Evolutionary conservation across 306 rosid genomes (phyloP), one percentile per base, ranked within the genome.

Genomic region (Senna siamea): DNA sequence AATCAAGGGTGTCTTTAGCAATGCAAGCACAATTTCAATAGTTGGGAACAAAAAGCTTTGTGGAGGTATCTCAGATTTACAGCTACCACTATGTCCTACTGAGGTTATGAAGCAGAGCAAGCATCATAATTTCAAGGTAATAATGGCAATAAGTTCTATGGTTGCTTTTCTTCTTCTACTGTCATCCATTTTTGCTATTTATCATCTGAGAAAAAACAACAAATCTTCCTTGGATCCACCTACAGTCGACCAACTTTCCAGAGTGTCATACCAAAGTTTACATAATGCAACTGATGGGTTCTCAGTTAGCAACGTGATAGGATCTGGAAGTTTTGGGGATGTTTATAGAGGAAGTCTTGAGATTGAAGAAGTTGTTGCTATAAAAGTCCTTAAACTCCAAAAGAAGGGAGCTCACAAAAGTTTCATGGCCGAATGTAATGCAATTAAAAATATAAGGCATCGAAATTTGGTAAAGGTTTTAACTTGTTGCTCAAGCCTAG

Each of bases 1-100:
- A 58, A 77, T 48, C 0, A 2, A 67, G 20, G 89, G 89, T 8
- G 74, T 68, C 7, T 87, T 87, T 9, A 1, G 0, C 23, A 84
- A 84, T 51, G 43, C 30, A 26, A 26, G 3, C 3, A 3, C 30
- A 26, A 26, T 26, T 1, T 26, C 30, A 26, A 26, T 26, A 9
- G 44, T 1, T 0, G 82, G 69, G 46, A 78, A 78, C 1, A 63
- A 0, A 0, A 52, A 54, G 20, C 77, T 78, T 63, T 78, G 82
- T 54, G 82, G 82, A 46, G 82, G 82, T 9, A 54, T 72, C 34
- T 72, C 52, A 63, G 6, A 64, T 4, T 5, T 78, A 10, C 73
- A 78, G 22, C 46, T 78, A 62, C 62, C 28, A 1, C 22, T 67
- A 9, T 82, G 86, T n/a, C 40, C 72, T 0, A 3, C 26, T 9